Base-by-base conservation (phyloP, 169 alveolate species). In the Cryptosporidium sp. region DNA sequence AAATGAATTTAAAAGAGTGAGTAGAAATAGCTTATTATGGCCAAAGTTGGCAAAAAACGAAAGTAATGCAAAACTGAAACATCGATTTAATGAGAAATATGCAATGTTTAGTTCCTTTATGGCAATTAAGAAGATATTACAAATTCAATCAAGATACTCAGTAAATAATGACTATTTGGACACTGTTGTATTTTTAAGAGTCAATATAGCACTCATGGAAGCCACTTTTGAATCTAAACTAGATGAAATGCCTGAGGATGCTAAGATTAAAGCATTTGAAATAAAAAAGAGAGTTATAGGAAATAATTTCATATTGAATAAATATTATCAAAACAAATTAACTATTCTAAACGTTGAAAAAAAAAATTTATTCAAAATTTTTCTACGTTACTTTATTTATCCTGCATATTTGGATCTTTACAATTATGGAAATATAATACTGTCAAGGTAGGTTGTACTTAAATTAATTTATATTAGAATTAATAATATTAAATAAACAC, bases 21-120 rank as follows among this genome's bases (percentile, higher is more conserved):
- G 71, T 51, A 74, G 58, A 51, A 74, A 59, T 74, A 55, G 71
- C 33, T 33, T 74, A 18, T 37, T 74, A 55, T 74, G 86, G 86
- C 86, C 86, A 31, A 74, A 74, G 41, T 39, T 74, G 26, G 33
- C 16, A 6, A 58, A 14, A 21, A 59, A 55, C 37, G 71, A 55
- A 21, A 21, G 35, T 18, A 74, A 74, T 21, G 41, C n/a, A 6
- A 74, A 31, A 39, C 8, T 59, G 3, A 74, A 55, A 55, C 71
- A 55, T 31, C 48, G 35, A 48, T 74, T 74, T 35, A 43, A 37
- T 51, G 86, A 74, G 31, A 74, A 74, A 59, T 74, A 35, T 33
- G 29, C 71, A 10, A 45, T 55, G 48, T 21, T 55, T 18, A 74
- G 86, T 35, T 29, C 86, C 8, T 74, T 74, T 23, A 35, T 43